Evolutionary conservation across 2,329 filamentous ascomycete genomes (phyloP), one percentile per base, ranked within the genome.

Genomic region (Ophiostoma perfectum): DNA sequence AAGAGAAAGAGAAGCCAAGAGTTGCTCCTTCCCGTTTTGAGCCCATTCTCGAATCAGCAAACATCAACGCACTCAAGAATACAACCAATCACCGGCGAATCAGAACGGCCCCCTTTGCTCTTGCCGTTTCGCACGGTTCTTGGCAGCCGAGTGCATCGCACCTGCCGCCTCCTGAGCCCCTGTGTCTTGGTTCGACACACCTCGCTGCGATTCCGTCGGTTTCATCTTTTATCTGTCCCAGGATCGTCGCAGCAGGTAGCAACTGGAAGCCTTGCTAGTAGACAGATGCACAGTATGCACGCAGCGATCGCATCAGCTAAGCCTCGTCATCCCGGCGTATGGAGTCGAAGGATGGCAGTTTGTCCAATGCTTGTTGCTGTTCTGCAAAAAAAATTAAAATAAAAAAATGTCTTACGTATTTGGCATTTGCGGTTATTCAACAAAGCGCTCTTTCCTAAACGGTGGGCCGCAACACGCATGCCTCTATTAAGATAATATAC

Each of bases 141-240:
- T 64, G 58, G 65, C 45, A 45, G 42, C 47, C 58, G 55, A 64
- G 52, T 52, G 67, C 49, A 18, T n/a, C n/a, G 67, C 49, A 18
- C 47, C n/a, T 52, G 49, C 18, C 8, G n/a, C 49, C 49, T 68
- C 67, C 69, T 70, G 60, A 68, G 49, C 67, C 67, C 69, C 69
- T 69, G 68, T 69, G 67, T 69, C 66, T 39, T 47, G 42, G 47
- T 60, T 69, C 65, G 42, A 62, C 65, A 66, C 66, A 64, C 55
- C 47, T 60, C 27, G 55, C 55, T 60, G 58, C 58, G 38, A 55
- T 49, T 65, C 42, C 49, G 49, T 62, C 58, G 65, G 38, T 60
- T 66, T 66, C 65, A 63, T 62, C 67, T 67, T 70, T 68, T 55
- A 70, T 68, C 66, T 66, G 36, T 60, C 38, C 65, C 47, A 47